These are phyloP conservation scores for Daldinia sp. DNA, from an alignment of 2,329 filamentous ascomycete species.

Conservation along the genomic window DNA sequence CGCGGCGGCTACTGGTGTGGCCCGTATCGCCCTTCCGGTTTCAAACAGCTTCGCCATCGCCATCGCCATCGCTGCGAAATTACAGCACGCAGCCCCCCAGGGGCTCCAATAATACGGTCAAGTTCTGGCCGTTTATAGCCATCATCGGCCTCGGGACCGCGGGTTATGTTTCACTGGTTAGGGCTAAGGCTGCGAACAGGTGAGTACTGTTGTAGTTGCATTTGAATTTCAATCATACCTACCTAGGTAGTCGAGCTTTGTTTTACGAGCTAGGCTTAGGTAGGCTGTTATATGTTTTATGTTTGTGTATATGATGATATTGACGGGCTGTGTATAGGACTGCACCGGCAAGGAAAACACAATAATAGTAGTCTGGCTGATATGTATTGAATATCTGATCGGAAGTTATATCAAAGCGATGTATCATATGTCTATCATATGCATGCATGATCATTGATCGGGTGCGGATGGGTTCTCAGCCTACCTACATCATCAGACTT, in stretches of 20 bases:
- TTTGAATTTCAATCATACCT: neutral
- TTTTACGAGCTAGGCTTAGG: neutral
- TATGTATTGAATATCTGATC: neutral
- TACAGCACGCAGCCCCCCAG: conserved; percentile 60
- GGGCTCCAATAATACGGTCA: conserved; percentile 57
- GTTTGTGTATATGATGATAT: conserved; percentile 8
- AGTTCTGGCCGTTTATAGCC: conserved; percentile 69
- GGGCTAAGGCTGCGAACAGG: conserved; percentile 63
- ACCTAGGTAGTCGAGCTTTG: neutral
- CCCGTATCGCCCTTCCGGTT: conserved; percentile 36
- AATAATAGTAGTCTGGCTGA: conserved; percentile 12
- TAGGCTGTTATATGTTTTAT: neutral
- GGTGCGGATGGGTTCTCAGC: neutral
- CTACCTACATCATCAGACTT: neutral
- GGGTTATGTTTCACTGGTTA: conserved; percentile 64
- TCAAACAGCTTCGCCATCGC: conserved; percentile 14
- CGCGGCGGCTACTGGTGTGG: conserved; percentile 45
- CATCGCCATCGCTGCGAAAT: conserved; percentile 38
- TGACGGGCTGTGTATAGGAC: conserved; percentile 26
- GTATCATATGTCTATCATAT: conserved; percentile 8
- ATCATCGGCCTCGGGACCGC: conserved; percentile 62
- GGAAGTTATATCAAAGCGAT: neutral
- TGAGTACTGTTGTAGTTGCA: conserved; percentile 48
- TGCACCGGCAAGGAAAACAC: conserved; percentile 22
- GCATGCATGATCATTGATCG: conserved; percentile 1